phyloP scores from a whole-genome alignment of 148 eudicot genomes.

The Cornus controversa region DNA sequence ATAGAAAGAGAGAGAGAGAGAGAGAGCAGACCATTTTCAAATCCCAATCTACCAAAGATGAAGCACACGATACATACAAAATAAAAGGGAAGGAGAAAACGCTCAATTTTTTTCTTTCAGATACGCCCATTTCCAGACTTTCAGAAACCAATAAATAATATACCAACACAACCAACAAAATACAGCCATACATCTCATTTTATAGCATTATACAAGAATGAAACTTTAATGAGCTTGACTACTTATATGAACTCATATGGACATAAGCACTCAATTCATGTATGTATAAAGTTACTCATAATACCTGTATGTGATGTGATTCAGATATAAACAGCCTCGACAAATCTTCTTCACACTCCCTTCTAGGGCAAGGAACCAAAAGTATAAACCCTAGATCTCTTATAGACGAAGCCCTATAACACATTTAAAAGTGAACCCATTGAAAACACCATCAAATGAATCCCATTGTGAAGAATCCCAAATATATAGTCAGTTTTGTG shows the following conservation, averaged over 20 bases:
- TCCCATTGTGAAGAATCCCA: constrained; percentile 12
- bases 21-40: constrained; percentile 3
- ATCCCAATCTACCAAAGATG: neutral
- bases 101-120: no score
- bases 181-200: neutral
- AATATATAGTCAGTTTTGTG: neutral
- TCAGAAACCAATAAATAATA: neutral
- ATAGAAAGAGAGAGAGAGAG: neutral
- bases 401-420: neutral
- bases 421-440: constrained; percentile 17
- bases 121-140: neutral
- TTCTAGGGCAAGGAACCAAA: neutral
- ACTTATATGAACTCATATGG: neutral
- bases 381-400: constrained; percentile 23
- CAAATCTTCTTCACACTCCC: neutral
- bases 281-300: neutral
- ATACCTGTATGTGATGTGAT: constrained; percentile 18
- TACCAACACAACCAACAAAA: neutral
- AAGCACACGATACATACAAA: neutral
- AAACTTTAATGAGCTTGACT: neutral
- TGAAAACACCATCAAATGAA: constrained; percentile 9
- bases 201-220: neutral
- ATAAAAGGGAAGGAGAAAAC: neutral
- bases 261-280: neutral
- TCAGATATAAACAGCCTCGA: neutral